phyloP scores from a whole-genome alignment of 441 rosid genomes.

The Flueggea neowawraea region DNA sequence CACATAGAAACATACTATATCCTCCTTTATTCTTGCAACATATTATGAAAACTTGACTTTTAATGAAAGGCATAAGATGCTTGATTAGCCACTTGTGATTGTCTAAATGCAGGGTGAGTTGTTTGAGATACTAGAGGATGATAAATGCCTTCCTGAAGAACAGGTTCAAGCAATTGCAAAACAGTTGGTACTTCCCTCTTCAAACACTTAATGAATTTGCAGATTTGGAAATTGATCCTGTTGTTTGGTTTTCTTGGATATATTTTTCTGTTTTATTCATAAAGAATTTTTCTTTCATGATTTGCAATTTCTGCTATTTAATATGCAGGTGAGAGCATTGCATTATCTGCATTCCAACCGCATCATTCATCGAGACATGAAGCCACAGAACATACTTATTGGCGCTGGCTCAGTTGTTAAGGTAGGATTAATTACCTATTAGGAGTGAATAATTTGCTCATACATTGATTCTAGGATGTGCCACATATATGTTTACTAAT shows the following conservation, averaged over 20 bases:
- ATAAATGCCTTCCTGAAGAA: conserved; percentile 95
- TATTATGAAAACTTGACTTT: background rate
- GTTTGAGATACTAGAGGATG: conserved; percentile 98
- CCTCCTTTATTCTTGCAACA: background rate
- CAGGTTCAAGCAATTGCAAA: conserved; percentile 99
- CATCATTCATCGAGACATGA: conserved; percentile 98
- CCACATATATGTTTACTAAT: background rate
- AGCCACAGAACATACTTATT: conserved; percentile 97
- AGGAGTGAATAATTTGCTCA: background rate
- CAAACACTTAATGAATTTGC: background rate
- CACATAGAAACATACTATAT: background rate
- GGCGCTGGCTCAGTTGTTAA: conserved; percentile 94
- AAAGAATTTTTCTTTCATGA: background rate
- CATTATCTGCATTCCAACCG: conserved; percentile 98
- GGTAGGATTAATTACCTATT: conserved; percentile 36
- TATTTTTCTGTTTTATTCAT: conserved; percentile 1
- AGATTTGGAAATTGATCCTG: background rate
- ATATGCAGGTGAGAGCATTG: conserved; percentile 79
- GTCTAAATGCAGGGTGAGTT: conserved; percentile 70
- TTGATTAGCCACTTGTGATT: conserved; percentile 8
- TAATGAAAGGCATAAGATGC: background rate
- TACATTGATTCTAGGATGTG: background rate
- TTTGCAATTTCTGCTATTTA: background rate
- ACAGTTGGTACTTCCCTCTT: conserved; percentile 65
- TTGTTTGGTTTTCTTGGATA: conserved; percentile 1